Conservation (phyloP, 2,329 filamentous ascomycete genomes). For the Diaporthe capsici region DNA sequence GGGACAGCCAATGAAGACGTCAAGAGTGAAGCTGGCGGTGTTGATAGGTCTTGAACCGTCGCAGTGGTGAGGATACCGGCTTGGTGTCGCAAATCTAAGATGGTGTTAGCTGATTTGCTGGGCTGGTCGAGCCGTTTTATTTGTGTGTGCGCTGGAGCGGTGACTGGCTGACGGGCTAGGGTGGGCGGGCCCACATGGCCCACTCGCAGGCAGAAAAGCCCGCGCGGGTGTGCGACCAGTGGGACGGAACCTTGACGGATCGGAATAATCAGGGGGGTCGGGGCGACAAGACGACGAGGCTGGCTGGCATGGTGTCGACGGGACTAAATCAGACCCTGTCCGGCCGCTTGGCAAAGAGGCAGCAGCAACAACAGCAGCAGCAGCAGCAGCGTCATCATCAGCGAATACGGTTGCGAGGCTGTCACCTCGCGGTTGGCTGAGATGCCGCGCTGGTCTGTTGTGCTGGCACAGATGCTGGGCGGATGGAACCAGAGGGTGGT, state of each 20-base stretch:
- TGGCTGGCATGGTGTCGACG: neutral
- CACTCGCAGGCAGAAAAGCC: slow-evolving; percentile 39
- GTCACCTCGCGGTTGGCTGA: neutral
- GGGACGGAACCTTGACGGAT: slow-evolving; percentile 31
- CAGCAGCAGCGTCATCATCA: neutral
- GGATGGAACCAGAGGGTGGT: neutral
- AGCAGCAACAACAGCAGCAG: neutral
- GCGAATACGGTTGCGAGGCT: slow-evolving; percentile 15
- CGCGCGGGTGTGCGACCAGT: slow-evolving; percentile 36
- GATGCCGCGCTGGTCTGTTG: slow-evolving; percentile 2
- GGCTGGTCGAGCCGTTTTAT: slow-evolving; percentile 44
- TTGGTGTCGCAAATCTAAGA: slow-evolving; percentile 56
- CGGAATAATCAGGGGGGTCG: slow-evolving; percentile 4
- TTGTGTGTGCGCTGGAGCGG: slow-evolving; percentile 46
- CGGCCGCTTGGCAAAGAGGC: neutral
- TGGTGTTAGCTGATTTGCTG: slow-evolving; percentile 68
- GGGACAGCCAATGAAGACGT: slow-evolving; percentile 62
- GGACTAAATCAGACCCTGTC: slow-evolving; percentile 5
- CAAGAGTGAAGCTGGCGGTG: slow-evolving; percentile 58
- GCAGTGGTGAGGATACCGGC: slow-evolving; percentile 51
- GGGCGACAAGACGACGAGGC: slow-evolving; percentile 28
- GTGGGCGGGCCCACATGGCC: slow-evolving; percentile 26
- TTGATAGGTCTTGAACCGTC: slow-evolving; percentile 65
- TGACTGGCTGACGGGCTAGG: slow-evolving; percentile 49
- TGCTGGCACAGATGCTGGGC: neutral